Percentiles rank a stretch among this genome's conserved stretches.
Conservation (phyloP, 73 alveolate species). For the Tetrahymena borealis region DNA sequence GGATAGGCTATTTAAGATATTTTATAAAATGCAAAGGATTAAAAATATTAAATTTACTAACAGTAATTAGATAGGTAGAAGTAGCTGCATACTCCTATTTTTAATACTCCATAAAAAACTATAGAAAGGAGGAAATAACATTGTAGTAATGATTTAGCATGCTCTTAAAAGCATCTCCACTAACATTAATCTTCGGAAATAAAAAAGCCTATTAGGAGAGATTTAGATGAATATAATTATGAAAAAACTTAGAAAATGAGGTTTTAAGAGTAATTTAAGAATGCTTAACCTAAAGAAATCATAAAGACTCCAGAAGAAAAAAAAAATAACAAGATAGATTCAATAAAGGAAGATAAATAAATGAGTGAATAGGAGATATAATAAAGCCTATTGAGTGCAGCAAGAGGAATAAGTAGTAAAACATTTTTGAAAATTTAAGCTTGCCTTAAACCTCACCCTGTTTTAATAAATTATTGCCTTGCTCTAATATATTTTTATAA, state of each 20-base stretch:
- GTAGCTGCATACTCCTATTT: neutral
- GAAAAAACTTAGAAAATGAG: neutral
- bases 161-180: neutral
- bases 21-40: neutral
- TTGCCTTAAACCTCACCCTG: neutral
- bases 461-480: neutral
- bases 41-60: neutral
- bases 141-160: neutral
- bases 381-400: neutral
- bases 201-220: neutral
- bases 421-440: neutral
- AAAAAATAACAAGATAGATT: neutral
- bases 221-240: neutral
- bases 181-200: neutral
- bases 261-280: neutral
- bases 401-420: neutral
- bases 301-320: neutral
- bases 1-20: neutral
- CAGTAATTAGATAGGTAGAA: neutral
- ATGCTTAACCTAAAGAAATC: neutral
- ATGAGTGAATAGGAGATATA: neutral
- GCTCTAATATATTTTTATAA: neutral
- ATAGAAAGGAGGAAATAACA: neutral
- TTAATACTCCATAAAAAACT: neutral
- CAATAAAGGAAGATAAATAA: neutral